Base-by-base conservation (phyloP, 1,139 yeast species). In the Yamadazyma diddensiae region DNA sequence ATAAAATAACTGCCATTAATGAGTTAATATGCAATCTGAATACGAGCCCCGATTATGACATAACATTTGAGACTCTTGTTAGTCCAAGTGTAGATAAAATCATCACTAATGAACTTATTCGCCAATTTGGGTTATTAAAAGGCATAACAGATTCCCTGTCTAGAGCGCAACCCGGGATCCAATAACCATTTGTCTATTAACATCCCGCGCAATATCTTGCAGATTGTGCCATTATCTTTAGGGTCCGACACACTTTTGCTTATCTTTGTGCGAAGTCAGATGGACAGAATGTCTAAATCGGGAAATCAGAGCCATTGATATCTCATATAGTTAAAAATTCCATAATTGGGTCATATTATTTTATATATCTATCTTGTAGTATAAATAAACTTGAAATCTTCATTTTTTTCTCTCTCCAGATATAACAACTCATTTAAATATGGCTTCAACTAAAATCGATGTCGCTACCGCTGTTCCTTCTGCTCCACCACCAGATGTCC, bases 91-190 rank as follows among this genome's bases (percentile, higher is more conserved):
- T 65, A 15, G 73, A 69, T 38, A 48, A 50, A 15, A 57, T 53
- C 30, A 55, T 68, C 28, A 60, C 67, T 15, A 61, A 56, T 46
- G 74, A 69, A 44, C 56, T 68, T 16, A 46, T 67, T 13, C 52
- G 73, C 18, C 52, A 65, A 22, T 49, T 60, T 30, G 57, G 58
- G 8, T 46, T 65, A 17, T 25, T 31, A 38, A 55, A 22, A 22
- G 15, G 13, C 6, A 22, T 22, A 6, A 6, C 11, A 13, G 5
- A 5, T 22, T 12, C 15, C 15, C 13, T 22, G 6, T 6, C 5
- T 4, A 6, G 13, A 22, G n/a, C 25, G n/a, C 6, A 6, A 6
- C 25, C n/a, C 25, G 25, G 25, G n/a, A 22, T 22, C 25, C 25
- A 22, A 22, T 22, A 7, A 22, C 15, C 13, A n/a, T 6, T 5